Conservation (phyloP, 805 yeast genomes). For the Myxozyma monticola region DNA sequence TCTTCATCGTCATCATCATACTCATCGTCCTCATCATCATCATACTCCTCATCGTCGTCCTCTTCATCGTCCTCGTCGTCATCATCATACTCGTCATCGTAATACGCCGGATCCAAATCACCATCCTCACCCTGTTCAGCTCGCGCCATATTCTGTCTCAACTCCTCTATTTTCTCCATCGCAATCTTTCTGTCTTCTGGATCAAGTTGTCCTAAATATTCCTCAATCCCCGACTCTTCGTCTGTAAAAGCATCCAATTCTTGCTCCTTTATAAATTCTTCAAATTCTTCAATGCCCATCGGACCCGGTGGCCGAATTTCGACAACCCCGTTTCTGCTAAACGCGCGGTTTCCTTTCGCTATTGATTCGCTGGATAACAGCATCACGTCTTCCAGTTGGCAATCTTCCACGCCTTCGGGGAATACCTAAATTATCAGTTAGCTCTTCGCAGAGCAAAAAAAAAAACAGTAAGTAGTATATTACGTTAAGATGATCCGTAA, state of each 20-base stretch:
- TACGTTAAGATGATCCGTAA: conserved; percentile 17
- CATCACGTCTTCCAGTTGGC: conserved; percentile 11
- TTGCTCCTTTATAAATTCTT: conserved; percentile 8
- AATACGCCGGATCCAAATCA: neutral
- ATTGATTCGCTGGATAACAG: conserved; percentile 2
- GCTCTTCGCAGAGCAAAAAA: too few relatives aligned
- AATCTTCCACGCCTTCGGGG: conserved; percentile 4
- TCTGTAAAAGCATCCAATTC: conserved; percentile 1
- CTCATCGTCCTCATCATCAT: neutral
- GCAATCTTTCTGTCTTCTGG: neutral
- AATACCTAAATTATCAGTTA: conserved; percentile 8
- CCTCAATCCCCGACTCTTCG: neutral
- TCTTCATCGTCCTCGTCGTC: conserved; percentile 1
- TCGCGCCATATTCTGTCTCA: neutral
- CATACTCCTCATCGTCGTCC: neutral
- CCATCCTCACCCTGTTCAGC: neutral
- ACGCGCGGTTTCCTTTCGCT: conserved; percentile 14
- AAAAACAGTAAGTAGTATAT: too few relatives aligned
- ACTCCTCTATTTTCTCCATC: neutral
- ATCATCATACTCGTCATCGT: neutral
- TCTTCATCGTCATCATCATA: conserved; percentile 3
- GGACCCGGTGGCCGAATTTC: conserved; percentile 24
- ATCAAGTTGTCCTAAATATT: neutral
- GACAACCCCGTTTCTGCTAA: conserved; percentile 12
- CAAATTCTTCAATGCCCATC: conserved; percentile 20